phyloP scores from a whole-genome alignment of 2,329 filamentous ascomycete species.

The Fusarium continuum region DNA sequence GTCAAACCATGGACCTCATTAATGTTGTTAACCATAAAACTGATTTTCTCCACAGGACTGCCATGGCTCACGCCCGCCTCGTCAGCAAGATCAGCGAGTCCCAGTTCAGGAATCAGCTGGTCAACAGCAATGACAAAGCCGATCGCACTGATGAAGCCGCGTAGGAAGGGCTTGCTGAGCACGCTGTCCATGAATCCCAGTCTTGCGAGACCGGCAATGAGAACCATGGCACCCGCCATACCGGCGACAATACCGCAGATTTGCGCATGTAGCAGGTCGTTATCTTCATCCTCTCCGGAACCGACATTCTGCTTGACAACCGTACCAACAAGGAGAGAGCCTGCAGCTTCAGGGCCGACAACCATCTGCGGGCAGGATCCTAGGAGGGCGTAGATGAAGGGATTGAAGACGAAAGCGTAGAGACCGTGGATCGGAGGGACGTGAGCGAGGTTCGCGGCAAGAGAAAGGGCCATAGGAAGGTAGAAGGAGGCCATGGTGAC shows the following conservation, averaged over 20 bases:
- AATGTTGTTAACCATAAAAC: constrained; percentile 77
- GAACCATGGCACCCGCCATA: constrained; percentile 85
- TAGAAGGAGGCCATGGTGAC: constrained; percentile 99
- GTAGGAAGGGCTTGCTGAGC: constrained; percentile 87
- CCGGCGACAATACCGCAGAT: constrained; percentile 90
- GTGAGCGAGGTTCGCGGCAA: constrained; percentile 91
- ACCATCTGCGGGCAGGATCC: constrained; percentile 94
- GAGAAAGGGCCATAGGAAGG: constrained; percentile 94
- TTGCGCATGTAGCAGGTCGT: constrained; percentile 74
- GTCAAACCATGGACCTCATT: constrained; percentile 77
- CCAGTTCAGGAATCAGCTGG: constrained; percentile 90
- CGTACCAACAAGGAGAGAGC: constrained; percentile 87
- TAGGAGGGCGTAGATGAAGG: constrained; percentile 87
- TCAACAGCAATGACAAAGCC: constrained; percentile 96
- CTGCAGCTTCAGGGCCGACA: constrained; percentile 93
- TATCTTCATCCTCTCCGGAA: constrained; percentile 69
- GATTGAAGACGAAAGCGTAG: constrained; percentile 93
- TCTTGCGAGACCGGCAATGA: constrained; percentile 85
- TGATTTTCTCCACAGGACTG: constrained; percentile 85
- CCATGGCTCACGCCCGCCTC: constrained; percentile 77
- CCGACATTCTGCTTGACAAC: constrained; percentile 83
- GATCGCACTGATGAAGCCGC: constrained; percentile 97
- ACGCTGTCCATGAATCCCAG: constrained; percentile 95
- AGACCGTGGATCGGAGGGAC: constrained; percentile 93
- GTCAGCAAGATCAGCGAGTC: constrained; percentile 73